These are phyloP conservation scores for Tolypocladium inflatum DNA, from an alignment of 2,329 filamentous ascomycete genomes.

Conservation along the genomic window DNA sequence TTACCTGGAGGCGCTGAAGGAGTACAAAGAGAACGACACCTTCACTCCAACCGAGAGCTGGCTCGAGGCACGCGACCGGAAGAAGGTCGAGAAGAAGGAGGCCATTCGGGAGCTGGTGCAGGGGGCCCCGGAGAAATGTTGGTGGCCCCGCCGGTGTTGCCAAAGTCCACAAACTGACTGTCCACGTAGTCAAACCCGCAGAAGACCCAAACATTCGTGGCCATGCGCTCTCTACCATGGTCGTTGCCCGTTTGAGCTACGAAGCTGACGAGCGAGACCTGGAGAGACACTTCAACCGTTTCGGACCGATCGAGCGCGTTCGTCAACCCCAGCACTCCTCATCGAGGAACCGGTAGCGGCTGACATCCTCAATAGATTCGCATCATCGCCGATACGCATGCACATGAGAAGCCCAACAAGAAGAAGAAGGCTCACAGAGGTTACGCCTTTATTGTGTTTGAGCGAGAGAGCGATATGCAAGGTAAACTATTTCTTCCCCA, in stretches of 20 bases:
- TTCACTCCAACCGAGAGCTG: slow-evolving; percentile 86
- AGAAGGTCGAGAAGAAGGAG: slow-evolving; percentile 70
- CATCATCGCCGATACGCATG: slow-evolving; percentile 70
- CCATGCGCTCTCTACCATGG: slow-evolving; percentile 90
- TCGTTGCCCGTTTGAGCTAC: slow-evolving; percentile 84
- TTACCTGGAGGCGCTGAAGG: slow-evolving; percentile 63
- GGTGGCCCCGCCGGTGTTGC: not conserved
- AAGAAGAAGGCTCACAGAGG: slow-evolving; percentile 76
- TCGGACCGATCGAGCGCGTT: slow-evolving; percentile 88
- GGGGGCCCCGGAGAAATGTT: slow-evolving; percentile 58
- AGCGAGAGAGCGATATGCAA: slow-evolving; percentile 98
- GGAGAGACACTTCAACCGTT: slow-evolving; percentile 86
- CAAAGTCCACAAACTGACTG: not conserved
- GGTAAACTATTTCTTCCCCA: slow-evolving; percentile 52
- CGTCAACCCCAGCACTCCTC: slow-evolving; percentile 14
- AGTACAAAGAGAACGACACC: slow-evolving; percentile 68
- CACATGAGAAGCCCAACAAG: slow-evolving; percentile 60
- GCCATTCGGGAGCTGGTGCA: slow-evolving; percentile 52
- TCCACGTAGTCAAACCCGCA: slow-evolving; percentile 58
- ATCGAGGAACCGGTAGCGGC: not conserved
- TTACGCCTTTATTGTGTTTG: slow-evolving; percentile 95
- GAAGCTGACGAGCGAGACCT: slow-evolving; percentile 82
- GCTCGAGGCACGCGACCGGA: slow-evolving; percentile 77
- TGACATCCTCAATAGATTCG: slow-evolving; percentile 55
- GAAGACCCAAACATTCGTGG: slow-evolving; percentile 85